These are phyloP conservation scores for Wickerhamomyces sp. DNA, from an alignment of 1,139 yeast species.

Conservation along the genomic window DNA sequence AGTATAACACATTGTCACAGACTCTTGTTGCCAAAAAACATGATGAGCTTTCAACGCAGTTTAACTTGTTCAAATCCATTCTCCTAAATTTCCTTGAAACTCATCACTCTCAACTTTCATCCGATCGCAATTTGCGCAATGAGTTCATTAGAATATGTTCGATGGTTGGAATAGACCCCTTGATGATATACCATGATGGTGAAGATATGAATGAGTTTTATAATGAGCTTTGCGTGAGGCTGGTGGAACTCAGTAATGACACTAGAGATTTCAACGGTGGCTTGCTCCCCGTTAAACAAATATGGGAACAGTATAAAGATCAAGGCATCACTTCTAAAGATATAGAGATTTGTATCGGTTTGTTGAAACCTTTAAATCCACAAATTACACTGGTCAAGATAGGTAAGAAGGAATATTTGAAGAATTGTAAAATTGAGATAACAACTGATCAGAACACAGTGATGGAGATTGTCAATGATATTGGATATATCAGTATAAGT, in stretches of 20 bases:
- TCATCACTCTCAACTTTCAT: conserved; percentile 15
- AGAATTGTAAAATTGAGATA: conserved; percentile 29
- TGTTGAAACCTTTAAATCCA: conserved; percentile 24
- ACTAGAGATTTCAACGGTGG: conserved; percentile 21
- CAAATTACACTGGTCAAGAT: conserved; percentile 30
- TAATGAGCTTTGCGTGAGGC: conserved; percentile 16
- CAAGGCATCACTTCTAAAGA: conserved; percentile 14
- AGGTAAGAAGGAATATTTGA: conserved; percentile 29
- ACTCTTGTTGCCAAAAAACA: conserved; percentile 14
- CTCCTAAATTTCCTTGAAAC: conserved; percentile 18
- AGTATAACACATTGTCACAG: conserved; percentile 17
- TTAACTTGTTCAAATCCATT: conserved; percentile 20
- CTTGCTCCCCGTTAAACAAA: conserved; percentile 14
- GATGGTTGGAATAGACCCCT: conserved; percentile 20
- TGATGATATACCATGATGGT: conserved; percentile 16
- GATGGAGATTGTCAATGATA: conserved; percentile 48
- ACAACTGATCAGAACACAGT: conserved; percentile 43
- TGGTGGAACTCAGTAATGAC: conserved; percentile 17
- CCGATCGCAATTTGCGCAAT: conserved; percentile 11
- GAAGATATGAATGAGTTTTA: conserved; percentile 20
- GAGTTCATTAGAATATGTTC: conserved; percentile 18
- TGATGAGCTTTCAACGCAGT: conserved; percentile 16
- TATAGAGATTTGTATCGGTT: conserved; percentile 14
- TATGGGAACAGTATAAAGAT: conserved; percentile 10
- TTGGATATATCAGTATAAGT: conserved; percentile 46